Conservation (phyloP, 371 early-diverging fungal genomes). For the Saksenaea oblongispora region DNA sequence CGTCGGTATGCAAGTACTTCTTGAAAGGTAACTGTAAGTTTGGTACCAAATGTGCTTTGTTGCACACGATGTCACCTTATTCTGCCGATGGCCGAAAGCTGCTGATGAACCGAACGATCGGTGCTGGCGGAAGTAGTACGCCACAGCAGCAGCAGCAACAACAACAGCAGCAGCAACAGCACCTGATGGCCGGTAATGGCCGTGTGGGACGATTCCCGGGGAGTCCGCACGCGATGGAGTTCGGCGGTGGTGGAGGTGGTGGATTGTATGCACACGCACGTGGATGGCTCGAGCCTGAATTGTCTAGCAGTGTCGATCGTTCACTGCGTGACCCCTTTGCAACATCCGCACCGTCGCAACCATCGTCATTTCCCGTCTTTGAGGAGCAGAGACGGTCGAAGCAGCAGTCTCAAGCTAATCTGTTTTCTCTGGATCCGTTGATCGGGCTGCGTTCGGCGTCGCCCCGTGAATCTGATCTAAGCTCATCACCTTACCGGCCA, state of each 20-base stretch:
- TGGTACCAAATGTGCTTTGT: constrained; percentile 76
- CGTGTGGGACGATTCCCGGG: constrained; percentile 6
- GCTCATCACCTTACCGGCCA: constrained; percentile 16
- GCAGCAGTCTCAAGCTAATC: constrained; percentile 1
- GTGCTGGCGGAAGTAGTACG: constrained; percentile 10
- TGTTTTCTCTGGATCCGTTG: not conserved
- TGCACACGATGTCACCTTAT: constrained; percentile 50
- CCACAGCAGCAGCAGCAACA: constrained; percentile 8
- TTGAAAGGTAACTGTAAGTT: constrained; percentile 83
- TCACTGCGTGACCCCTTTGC: constrained; percentile 6
- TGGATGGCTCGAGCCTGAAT: constrained; percentile 9
- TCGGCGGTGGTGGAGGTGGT: constrained; percentile 2
- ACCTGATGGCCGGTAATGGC: constrained; percentile 8
- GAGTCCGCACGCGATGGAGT: constrained; percentile 2
- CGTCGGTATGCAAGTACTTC: constrained; percentile 74
- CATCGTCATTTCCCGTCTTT: not conserved
- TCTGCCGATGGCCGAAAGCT: constrained; percentile 22
- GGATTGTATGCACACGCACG: constrained; percentile 19
- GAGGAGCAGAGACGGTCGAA: not conserved
- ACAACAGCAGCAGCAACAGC: constrained; percentile 15
- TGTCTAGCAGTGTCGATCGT: constrained; percentile 3
- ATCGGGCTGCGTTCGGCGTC: constrained; percentile 9
- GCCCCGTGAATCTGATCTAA: constrained; percentile 12
- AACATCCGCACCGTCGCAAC: constrained; percentile 1
- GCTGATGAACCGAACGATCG: constrained; percentile 14